Conservation (phyloP, 306 rosid species). For the Quercus mongolica region DNA sequence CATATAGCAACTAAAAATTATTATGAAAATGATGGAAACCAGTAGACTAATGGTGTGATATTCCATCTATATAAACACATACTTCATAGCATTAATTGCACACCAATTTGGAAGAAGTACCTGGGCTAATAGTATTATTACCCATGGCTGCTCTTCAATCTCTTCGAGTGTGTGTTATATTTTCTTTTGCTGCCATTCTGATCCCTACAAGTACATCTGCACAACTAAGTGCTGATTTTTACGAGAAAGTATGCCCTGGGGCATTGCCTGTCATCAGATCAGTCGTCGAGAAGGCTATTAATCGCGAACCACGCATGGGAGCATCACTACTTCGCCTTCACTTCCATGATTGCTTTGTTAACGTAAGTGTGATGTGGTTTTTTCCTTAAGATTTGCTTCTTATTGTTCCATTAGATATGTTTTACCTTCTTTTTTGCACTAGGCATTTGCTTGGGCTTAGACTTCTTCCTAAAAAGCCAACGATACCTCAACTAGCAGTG, state of each 20-base stretch:
- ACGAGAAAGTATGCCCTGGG: conserved; percentile 22
- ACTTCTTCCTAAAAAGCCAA: too few relatives aligned
- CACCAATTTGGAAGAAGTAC: background rate
- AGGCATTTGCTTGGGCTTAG: too few relatives aligned
- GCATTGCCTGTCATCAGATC: conserved; percentile 26
- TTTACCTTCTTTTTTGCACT: too few relatives aligned
- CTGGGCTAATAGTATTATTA: background rate
- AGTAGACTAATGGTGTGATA: background rate
- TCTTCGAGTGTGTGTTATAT: background rate
- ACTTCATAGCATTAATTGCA: background rate
- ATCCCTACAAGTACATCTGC: background rate
- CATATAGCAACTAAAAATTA: conserved; percentile 5
- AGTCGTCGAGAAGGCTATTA: conserved; percentile 25
- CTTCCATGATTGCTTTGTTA: conserved; percentile 55
- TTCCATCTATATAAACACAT: conserved; percentile 16
- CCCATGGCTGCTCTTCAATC: conserved; percentile 21
- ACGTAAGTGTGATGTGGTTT: conserved; percentile 24
- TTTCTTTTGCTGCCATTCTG: background rate
- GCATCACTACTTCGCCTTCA: conserved; percentile 49
- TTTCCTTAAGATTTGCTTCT: background rate
- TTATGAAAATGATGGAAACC: background rate
- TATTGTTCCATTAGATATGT: background rate
- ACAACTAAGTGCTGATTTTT: conserved; percentile 14
- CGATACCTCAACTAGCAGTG: too few relatives aligned
- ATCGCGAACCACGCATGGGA: conserved; percentile 30